Conservation (phyloP, 192 early-diverging fungal species). For the Coemansia sp. region DNA sequence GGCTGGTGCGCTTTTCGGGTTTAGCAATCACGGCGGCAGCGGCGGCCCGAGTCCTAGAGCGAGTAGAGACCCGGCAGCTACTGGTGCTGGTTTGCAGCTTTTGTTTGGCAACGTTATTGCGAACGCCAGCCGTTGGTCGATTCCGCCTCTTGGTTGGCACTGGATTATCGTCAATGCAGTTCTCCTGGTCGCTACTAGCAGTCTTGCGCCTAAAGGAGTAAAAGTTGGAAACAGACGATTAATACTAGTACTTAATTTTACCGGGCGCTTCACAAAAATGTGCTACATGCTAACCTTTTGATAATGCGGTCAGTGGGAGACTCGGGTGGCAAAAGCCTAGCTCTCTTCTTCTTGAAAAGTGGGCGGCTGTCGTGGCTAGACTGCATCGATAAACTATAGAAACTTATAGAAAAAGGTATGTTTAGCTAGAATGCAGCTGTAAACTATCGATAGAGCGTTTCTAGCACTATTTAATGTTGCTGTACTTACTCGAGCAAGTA, state of each 20-base stretch:
- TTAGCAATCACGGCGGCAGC: background rate
- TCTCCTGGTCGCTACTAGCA: background rate
- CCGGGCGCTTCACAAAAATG: background rate
- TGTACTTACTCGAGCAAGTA: slow-evolving; percentile 8
- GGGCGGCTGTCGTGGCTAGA: background rate
- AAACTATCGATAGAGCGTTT: background rate
- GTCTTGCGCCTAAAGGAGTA: slow-evolving; percentile 6
- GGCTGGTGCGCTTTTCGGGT: background rate
- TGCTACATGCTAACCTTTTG: slow-evolving; percentile 4
- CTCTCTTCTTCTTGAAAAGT: background rate
- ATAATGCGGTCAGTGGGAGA: slow-evolving; percentile 9
- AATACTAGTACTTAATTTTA: background rate
- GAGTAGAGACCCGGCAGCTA: background rate
- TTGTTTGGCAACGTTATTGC: background rate
- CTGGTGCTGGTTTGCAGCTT: background rate
- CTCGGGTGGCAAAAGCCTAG: background rate
- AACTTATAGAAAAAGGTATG: background rate
- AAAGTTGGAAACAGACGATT: background rate
- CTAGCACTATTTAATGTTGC: background rate
- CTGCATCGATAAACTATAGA: background rate
- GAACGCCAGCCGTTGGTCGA: background rate
- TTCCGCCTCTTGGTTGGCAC: background rate
- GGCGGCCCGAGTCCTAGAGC: background rate
- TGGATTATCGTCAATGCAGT: background rate
- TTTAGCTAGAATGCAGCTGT: background rate